Conservation (phyloP, 208 protist species). For the Leptomonas pyrrhocoris region DNA sequence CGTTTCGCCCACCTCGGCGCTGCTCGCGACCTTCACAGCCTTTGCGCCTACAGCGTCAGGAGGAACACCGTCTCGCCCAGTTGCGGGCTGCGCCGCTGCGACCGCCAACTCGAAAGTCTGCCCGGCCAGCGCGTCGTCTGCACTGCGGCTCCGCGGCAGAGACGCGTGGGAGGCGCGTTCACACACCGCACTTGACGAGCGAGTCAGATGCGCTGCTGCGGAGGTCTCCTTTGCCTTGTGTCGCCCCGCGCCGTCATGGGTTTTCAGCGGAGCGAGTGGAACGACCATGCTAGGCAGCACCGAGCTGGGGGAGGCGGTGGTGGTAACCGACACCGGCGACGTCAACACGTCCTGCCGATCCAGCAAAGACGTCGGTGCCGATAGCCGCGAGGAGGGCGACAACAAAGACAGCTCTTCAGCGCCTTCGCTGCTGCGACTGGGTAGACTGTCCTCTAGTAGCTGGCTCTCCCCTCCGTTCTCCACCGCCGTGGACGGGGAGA, state of each 20-base stretch:
- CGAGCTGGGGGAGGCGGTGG: neutral
- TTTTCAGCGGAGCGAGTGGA: too few species aligned
- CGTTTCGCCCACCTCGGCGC: too few species aligned
- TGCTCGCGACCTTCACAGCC: too few species aligned
- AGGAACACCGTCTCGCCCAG: neutral
- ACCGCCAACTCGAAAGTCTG: neutral
- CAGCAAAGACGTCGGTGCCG: neutral
- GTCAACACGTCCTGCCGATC: neutral
- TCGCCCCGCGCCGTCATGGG: too few species aligned
- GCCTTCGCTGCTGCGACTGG: neutral
- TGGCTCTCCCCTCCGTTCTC: neutral
- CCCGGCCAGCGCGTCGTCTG: neutral
- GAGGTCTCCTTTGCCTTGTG: too few species aligned
- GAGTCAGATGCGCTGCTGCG: too few species aligned
- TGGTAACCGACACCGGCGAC: neutral
- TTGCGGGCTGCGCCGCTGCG: too few species aligned
- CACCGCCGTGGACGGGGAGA: neutral
- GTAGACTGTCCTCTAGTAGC: neutral
- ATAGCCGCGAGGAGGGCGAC: neutral
- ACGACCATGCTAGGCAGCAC: neutral
- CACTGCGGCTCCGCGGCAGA: neutral
- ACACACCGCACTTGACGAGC: neutral
- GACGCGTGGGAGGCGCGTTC: neutral
- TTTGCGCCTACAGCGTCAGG: too few species aligned
- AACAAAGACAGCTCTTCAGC: neutral